Evolutionary conservation across 1,284 basidiomycete genomes (phyloP).

Genomic region (Meira miltonrushii): DNA sequence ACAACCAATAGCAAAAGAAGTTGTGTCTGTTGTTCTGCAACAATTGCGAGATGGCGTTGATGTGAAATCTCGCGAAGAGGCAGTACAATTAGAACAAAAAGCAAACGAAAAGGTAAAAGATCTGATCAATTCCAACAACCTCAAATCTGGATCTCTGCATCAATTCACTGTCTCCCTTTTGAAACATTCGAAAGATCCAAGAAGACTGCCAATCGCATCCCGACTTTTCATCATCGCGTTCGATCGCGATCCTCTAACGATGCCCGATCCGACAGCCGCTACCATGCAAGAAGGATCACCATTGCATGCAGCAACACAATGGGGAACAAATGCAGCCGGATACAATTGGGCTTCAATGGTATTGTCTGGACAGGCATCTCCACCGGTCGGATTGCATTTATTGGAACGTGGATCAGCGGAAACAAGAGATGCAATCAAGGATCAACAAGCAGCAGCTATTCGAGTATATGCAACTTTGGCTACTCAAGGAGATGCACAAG

Average conservation of each 20-base stretch:
- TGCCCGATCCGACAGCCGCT: constrained; percentile 8
- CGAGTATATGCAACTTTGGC: constrained; percentile 18
- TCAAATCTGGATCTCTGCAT: constrained; percentile 7
- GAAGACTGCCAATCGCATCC: constrained; percentile 16
- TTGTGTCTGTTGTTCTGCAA: neutral
- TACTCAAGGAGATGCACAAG: constrained; percentile 12
- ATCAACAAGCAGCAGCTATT: constrained; percentile 13
- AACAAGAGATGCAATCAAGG: neutral
- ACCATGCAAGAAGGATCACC: neutral
- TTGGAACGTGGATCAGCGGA: constrained; percentile 3
- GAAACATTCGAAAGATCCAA: constrained; percentile 6
- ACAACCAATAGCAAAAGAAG: neutral
- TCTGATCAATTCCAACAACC: neutral
- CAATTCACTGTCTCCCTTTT: constrained; percentile 7
- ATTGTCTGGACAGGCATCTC: constrained; percentile 12
- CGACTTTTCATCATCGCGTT: constrained; percentile 17
- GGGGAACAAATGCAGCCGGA: constrained; percentile 11
- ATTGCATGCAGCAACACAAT: neutral
- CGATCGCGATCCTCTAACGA: constrained; percentile 10
- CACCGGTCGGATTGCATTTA: constrained; percentile 13
- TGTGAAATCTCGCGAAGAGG: neutral
- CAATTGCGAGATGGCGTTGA: constrained; percentile 8
- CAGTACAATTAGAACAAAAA: neutral
- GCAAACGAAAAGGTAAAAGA: constrained; percentile 1
- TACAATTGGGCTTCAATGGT: constrained; percentile 16